Evolutionary conservation across 176 grass and related monocot species (phyloP).

Genomic region (Lolium multiflorum): DNA sequence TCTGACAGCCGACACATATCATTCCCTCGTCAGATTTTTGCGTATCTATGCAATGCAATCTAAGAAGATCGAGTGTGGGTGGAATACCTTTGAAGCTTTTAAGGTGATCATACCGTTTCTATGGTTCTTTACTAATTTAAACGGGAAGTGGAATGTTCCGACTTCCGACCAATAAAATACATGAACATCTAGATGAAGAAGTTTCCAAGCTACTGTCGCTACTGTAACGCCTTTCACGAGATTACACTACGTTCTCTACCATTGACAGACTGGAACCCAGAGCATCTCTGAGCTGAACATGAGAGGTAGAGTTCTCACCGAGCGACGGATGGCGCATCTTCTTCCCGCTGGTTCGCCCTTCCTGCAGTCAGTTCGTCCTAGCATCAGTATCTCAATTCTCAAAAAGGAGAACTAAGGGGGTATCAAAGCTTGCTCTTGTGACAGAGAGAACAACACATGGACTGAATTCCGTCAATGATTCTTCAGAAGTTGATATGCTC

Average conservation of each 20-base stretch:
- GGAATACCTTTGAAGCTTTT: background rate
- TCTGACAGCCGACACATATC: constrained; percentile 39
- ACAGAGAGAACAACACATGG: background rate
- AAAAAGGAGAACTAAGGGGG: background rate
- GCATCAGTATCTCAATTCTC: background rate
- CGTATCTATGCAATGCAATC: background rate
- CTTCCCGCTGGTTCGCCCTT: background rate
- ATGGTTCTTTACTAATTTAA: background rate
- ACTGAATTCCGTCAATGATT: background rate
- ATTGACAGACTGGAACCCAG: background rate
- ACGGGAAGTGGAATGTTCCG: background rate
- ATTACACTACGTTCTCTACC: background rate
- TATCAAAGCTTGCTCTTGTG: no score
- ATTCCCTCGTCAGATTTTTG: constrained; percentile 33
- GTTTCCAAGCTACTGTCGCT: background rate
- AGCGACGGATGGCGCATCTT: background rate
- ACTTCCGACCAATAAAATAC: background rate
- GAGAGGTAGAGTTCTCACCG: constrained; percentile 39
- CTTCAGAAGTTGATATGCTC: background rate
- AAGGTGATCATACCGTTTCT: background rate
- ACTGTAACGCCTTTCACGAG: background rate
- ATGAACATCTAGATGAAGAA: background rate
- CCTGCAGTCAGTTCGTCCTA: constrained; percentile 4
- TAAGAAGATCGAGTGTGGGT: constrained; percentile 23
- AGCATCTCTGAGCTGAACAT: background rate